Percentiles rank a stretch among this genome's conserved stretches.
Evolutionary conservation across 352 stramenopile species (phyloP).

Genomic region (Pythium aristosporum): DNA sequence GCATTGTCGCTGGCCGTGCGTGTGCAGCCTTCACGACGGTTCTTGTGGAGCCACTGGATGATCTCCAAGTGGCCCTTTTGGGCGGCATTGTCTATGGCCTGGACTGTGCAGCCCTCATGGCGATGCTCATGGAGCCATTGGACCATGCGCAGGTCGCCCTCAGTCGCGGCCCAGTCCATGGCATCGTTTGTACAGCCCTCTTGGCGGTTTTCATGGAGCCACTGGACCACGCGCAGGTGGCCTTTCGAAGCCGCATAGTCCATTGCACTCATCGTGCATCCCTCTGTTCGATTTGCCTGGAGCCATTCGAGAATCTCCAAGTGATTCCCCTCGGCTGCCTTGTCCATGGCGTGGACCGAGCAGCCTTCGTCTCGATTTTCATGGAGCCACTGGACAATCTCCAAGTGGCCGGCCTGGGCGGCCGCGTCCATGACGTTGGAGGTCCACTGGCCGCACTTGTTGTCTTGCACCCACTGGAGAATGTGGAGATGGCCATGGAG

Average conservation of each 20-base stretch:
- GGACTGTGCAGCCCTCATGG: constrained; percentile 28
- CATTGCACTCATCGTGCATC: constrained; percentile 33
- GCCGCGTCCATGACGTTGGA: constrained; percentile 29
- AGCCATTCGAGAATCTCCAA: constrained; percentile 33
- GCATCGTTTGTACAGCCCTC: constrained; percentile 32
- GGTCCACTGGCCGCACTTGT: constrained; percentile 26
- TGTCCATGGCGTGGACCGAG: constrained; percentile 29
- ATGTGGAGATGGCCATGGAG: constrained; percentile 27
- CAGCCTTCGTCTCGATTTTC: constrained; percentile 27
- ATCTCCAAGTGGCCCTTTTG: constrained; percentile 28
- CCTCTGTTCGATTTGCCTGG: constrained; percentile 30
- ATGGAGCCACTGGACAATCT: constrained; percentile 32
- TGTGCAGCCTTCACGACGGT: constrained; percentile 32
- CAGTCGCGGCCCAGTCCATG: constrained; percentile 28
- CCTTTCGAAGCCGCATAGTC: constrained; percentile 26
- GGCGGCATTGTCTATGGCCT: constrained; percentile 32
- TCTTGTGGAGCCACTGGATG: constrained; percentile 30
- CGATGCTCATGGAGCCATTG: constrained; percentile 33
- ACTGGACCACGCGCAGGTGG: constrained; percentile 28
- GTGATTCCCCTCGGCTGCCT: constrained; percentile 19
- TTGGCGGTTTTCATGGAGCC: constrained; percentile 27
- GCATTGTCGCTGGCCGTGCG: constrained; percentile 28
- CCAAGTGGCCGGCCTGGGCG: constrained; percentile 24
- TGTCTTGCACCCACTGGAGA: constrained; percentile 28
- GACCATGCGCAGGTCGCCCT: constrained; percentile 25